A percentile compares a stretch with the other conserved stretches of the same genome.
phyloP scores from a whole-genome alignment of 75 land plant species.

The Larix kaempferi region DNA sequence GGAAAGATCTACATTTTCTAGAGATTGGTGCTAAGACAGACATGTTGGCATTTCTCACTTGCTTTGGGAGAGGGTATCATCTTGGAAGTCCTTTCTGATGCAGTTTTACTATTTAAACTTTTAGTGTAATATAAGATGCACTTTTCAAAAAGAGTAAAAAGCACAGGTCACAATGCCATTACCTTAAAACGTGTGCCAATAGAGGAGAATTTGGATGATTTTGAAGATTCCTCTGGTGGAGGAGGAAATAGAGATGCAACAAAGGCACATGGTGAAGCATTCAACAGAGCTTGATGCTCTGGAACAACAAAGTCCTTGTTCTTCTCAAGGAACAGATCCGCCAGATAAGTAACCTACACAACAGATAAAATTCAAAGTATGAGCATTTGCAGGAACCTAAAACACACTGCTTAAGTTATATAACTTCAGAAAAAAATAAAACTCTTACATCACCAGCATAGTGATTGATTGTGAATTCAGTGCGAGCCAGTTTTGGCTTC shows the following conservation, averaged over 20 bases:
- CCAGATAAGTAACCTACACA: conserved; percentile 83
- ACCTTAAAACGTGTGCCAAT: conserved; percentile 95
- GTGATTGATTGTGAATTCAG: conserved; percentile 86
- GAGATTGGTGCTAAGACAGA: too few relatives aligned
- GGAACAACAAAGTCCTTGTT: conserved; percentile 94
- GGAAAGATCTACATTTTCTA: too few relatives aligned
- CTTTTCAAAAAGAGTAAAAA: background rate
- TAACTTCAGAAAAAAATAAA: background rate
- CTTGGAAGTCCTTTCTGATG: too few relatives aligned
- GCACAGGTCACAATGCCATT: background rate
- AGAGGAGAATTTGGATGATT: conserved; percentile 91
- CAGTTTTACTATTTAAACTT: too few relatives aligned
- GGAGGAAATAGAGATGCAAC: conserved; percentile 80
- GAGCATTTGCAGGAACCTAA: background rate
- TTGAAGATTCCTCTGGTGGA: conserved; percentile 68
- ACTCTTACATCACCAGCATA: conserved; percentile 92
- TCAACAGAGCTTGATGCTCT: conserved; percentile 84
- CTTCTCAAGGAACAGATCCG: conserved; percentile 86
- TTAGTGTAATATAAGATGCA: background rate
- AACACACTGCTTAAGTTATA: background rate
- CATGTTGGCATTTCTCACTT: too few relatives aligned
- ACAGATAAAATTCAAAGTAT: background rate
- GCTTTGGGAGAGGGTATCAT: too few relatives aligned
- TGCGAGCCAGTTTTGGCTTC: conserved; percentile 88
- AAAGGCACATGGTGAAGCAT: conserved; percentile 73